Conservation (phyloP, 139 green algal genomes). For the Pleodorina starrii region DNA sequence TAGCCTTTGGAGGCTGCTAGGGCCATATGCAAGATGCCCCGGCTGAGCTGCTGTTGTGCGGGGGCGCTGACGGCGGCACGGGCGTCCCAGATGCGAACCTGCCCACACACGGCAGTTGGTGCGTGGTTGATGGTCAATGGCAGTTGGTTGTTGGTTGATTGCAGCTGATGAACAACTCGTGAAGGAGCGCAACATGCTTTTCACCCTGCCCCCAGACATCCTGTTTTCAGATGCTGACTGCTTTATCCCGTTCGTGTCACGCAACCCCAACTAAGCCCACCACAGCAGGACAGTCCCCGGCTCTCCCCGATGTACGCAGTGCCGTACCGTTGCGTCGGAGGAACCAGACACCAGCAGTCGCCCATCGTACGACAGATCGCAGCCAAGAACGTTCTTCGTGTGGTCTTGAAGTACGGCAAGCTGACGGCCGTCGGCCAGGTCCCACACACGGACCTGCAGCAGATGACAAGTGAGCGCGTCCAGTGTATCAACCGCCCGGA, state of each 20-base stretch:
- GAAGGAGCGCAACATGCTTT: too few relatives aligned
- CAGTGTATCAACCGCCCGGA: too few relatives aligned
- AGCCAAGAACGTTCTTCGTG: neutral
- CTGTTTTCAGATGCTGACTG: too few relatives aligned
- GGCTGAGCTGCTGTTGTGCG: neutral
- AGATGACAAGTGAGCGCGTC: neutral
- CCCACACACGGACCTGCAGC: conserved; percentile 22
- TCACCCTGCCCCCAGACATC: too few relatives aligned
- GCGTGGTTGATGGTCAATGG: too few relatives aligned
- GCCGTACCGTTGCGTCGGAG: neutral
- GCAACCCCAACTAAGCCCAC: too few relatives aligned
- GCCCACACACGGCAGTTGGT: too few relatives aligned
- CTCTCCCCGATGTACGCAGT: too few relatives aligned
- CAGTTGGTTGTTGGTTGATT: too few relatives aligned
- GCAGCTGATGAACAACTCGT: too few relatives aligned
- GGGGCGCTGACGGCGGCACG: neutral
- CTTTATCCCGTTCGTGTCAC: too few relatives aligned
- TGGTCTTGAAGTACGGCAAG: conserved; percentile 4
- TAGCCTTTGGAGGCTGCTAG: conserved; percentile 25
- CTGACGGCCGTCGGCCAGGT: neutral
- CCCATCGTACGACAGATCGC: neutral
- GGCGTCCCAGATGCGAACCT: conserved; percentile 29
- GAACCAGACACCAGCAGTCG: neutral
- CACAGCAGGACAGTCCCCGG: too few relatives aligned
- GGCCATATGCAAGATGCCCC: neutral